Evolutionary conservation across 2,329 filamentous ascomycete species (phyloP).

Genomic region (Dothistroma pini): DNA sequence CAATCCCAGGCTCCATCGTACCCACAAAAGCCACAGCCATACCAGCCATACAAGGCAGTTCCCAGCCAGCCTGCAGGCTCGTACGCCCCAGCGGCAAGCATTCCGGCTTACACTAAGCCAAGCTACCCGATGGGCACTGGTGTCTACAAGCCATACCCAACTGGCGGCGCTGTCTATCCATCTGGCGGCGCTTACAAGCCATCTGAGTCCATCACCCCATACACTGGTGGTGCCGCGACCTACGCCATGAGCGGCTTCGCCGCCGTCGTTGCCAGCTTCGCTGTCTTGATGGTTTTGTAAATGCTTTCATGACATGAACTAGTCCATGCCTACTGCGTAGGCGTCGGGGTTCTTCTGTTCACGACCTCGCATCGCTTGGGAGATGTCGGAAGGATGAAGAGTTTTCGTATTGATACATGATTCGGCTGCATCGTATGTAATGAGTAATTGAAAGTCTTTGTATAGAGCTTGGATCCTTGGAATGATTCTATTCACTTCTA

Average conservation of each 20-base stretch:
- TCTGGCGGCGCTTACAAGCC: not conserved
- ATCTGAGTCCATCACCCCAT: not conserved
- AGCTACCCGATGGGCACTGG: not conserved
- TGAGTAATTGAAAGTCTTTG: not conserved
- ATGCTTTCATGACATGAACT: not conserved
- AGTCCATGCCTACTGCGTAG: not conserved
- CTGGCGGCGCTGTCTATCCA: not conserved
- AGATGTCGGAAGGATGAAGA: not conserved
- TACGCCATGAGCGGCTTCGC: not conserved
- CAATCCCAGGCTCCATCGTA: not conserved
- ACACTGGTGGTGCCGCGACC: not conserved
- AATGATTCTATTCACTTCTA: not conserved
- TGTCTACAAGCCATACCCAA: not conserved
- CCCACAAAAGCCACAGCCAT: not conserved
- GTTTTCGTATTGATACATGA: not conserved
- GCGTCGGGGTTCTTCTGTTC: not conserved
- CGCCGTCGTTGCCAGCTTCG: not conserved
- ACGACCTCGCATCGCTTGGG: not conserved
- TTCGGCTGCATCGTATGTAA: not conserved
- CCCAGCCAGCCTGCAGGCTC: not conserved
- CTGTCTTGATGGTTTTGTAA: not conserved
- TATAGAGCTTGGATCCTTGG: not conserved
- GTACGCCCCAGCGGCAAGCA: not conserved
- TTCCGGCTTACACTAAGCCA: not conserved
- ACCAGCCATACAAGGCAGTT: not conserved